Evolutionary conservation across 108 stramenopile species (phyloP), one percentile per base, ranked within the genome.

Genomic region (Seminavis robusta): DNA sequence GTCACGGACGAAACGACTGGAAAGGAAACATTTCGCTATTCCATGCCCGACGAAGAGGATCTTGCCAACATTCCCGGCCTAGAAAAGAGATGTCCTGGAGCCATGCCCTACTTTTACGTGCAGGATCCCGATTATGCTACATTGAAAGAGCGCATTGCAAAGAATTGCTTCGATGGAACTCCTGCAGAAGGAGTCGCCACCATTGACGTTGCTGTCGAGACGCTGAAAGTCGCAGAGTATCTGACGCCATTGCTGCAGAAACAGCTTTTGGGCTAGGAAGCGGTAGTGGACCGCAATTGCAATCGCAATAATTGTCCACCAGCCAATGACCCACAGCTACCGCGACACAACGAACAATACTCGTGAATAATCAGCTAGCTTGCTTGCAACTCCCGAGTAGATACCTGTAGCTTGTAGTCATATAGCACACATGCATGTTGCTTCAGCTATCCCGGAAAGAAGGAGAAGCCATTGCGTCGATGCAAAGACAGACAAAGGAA

Each of bases 81-180:
- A 21, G 40, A 67, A 41, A 61, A 52, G 33, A 67, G 63, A 43
- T 62, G 74, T 47, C 73, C 81, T 13, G 86, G 73, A 33, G 76
- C 76, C 31, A 90, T 90, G 92, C 86, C 88, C 9, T 90, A 94
- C 70, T 94, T 94, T 57, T 85, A 77, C 50, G 73, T 76, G 31
- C 88, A 94, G 56, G 65, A 73, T 79, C 77, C 81, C 7, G 92
- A 94, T 65, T 94, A 94, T 43, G 42, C 69, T 42, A 74, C 59
- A 45, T 62, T 94, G 9, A 94, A 94, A 54, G 53, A 80, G 23
- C 64, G 75, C 13, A 82, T 88, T 11, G 73, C 68, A 16, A 33
- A 66, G 11, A 37, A 65, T 52, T 61, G 59, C 28, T 41, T 70
- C 26, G 66, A 61, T 29, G 72, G 65, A 1, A 47, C 51, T 3